These are phyloP conservation scores for Tulasnella sp. DNA, from an alignment of 768 basidiomycete species.

Conservation along the genomic window DNA sequence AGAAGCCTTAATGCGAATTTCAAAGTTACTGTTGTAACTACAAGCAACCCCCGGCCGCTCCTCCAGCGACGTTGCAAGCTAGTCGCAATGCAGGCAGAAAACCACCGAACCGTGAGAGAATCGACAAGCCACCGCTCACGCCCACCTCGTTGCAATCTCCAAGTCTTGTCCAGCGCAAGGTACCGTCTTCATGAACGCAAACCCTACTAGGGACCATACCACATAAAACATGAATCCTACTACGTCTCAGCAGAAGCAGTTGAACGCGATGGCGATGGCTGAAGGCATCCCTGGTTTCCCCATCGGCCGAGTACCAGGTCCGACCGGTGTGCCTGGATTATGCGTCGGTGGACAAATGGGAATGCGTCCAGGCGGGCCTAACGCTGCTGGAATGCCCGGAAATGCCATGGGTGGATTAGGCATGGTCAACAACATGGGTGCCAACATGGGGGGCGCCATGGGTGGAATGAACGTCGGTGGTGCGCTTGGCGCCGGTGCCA, in stretches of 20 bases:
- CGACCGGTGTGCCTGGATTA: neutral
- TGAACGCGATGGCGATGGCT: neutral
- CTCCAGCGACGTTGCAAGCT: too few species aligned
- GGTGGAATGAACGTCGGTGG: neutral
- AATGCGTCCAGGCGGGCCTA: neutral
- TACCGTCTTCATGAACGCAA: too few species aligned
- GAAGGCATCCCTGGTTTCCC: neutral
- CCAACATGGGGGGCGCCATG: neutral
- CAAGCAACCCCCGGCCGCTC: too few species aligned
- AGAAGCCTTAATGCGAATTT: too few species aligned
- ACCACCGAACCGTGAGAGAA: too few species aligned
- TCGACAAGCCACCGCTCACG: too few species aligned
- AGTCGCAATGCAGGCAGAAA: too few species aligned
- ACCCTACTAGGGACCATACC: too few species aligned
- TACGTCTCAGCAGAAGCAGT: neutral
- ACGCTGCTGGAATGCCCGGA: neutral
- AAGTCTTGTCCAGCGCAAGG: too few species aligned
- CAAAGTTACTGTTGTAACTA: too few species aligned
- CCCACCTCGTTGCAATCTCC: too few species aligned
- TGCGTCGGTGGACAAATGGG: slow-evolving; percentile 2
- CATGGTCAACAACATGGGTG: neutral
- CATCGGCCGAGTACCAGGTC: neutral
- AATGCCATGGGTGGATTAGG: neutral
- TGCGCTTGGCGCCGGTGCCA: neutral
- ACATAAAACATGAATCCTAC: neutral